Evolutionary conservation across 2,329 filamentous ascomycete species (phyloP), one percentile per base, ranked within the genome.

Genomic region (Sporothrix phasma): DNA sequence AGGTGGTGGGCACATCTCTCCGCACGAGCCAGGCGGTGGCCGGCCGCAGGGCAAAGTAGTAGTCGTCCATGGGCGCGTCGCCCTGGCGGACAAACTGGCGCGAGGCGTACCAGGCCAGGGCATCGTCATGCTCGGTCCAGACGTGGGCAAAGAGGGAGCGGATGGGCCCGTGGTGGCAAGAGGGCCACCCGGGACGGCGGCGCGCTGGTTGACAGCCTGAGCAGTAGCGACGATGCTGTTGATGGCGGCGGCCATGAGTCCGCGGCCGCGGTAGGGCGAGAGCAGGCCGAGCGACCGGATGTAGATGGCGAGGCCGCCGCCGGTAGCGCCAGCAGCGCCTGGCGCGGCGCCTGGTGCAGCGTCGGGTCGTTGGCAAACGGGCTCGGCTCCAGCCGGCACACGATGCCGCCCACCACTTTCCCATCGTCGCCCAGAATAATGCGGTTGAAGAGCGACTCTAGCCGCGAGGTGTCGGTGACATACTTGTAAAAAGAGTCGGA

Each of bases 41-140:
- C 3, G 86, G 86, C 60, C 80, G 78, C 43, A 88, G 76, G 69
- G 82, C 84, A 69, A 81, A 76, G 73, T 88, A 88, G 72, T 88
- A 88, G 2, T 80, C 80, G 39, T 77, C 72, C 10, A 86, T 72
- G n/a, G 78, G 76, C 41, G 77, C 72, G 13, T 68, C 69, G 15
- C 76, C 77, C 58, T 79, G 76, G 60, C 77, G 76, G 65, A 71
- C 69, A 71, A 88, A 88, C 2, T 84, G 83, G 10, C 83, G 78
- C 26, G 78, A 76, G 37, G 76, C 70, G 73, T 88, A 88, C 85
- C 86, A 88, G 64, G 76, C 76, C 66, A 88, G 73, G 0, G 80
- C 86, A 22, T 87, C 85, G 2, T 81, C 78, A 71, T 87, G 88
- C 65, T 84, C 80, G 11, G 85, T 85, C 86, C 86, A 88, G 17